phyloP scores from a whole-genome alignment of 2,329 filamentous ascomycete species.

The Chaetothyriales sp. region DNA sequence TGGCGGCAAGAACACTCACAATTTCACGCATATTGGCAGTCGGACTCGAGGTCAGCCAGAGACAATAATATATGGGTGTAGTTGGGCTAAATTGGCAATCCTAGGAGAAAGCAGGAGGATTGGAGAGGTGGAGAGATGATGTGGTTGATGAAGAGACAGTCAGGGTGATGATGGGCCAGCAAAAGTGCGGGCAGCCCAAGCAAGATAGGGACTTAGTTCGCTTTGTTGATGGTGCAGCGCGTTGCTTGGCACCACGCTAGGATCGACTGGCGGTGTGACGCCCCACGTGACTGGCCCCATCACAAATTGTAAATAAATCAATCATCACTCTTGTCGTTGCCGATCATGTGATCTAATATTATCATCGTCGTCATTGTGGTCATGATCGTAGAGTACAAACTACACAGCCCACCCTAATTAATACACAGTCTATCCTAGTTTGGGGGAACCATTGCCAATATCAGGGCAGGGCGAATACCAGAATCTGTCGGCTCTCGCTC shows the following conservation, averaged over 20 bases:
- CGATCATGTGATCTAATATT: no score
- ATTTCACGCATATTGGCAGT: constrained; percentile 58
- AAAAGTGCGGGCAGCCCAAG: neutral
- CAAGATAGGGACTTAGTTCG: constrained; percentile 4
- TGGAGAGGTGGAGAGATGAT: constrained; percentile 4
- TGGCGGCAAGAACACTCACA: constrained; percentile 36
- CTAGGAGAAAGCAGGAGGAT: constrained; percentile 2
- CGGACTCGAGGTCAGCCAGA: neutral
- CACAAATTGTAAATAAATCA: neutral
- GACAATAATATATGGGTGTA: constrained; percentile 1
- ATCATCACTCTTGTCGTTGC: neutral
- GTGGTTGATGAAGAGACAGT: constrained; percentile 3
- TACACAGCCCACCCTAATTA: no score
- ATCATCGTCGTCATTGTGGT: no score
- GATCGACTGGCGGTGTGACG: neutral
- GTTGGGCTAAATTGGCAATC: constrained; percentile 1
- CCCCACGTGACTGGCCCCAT: neutral
- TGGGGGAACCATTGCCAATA: no score
- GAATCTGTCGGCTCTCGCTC: no score
- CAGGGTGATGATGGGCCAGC: constrained; percentile 1
- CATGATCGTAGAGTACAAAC: no score
- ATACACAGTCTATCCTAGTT: no score
- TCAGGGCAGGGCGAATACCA: no score
- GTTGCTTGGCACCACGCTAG: neutral
- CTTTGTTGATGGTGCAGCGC: neutral